These are phyloP conservation scores for Sporothrix phasma DNA, from an alignment of 2,329 filamentous ascomycete species.

Conservation along the genomic window DNA sequence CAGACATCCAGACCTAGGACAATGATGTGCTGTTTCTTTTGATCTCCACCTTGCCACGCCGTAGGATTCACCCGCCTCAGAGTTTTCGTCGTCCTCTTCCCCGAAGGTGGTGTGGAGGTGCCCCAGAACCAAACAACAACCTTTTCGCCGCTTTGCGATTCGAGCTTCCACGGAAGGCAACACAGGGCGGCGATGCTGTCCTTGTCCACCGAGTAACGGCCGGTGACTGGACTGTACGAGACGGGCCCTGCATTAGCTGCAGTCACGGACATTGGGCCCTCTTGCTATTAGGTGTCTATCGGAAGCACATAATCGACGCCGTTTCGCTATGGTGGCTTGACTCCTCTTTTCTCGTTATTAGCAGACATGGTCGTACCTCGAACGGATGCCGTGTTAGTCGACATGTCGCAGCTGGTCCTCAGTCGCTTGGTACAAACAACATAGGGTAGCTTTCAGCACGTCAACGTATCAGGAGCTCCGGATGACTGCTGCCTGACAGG, in stretches of 20 bases:
- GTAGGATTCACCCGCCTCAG: neutral
- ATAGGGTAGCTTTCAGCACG: no score
- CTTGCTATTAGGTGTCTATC: neutral
- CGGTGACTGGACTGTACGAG: neutral
- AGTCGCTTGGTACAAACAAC: neutral
- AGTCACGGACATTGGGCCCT: neutral
- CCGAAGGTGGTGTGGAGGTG: constrained; percentile 5
- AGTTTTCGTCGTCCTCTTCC: neutral
- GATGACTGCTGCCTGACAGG: constrained; percentile 1
- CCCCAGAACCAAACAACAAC: neutral
- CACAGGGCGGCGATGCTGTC: neutral
- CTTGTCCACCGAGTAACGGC: neutral
- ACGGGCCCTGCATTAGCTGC: neutral
- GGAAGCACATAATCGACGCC: neutral
- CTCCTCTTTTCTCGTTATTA: neutral
- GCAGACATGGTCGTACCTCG: neutral
- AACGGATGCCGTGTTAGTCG: neutral
- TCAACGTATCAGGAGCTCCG: no score
- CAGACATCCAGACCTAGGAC: neutral
- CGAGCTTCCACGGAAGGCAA: neutral
- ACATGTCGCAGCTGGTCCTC: neutral
- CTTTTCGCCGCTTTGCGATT: neutral
- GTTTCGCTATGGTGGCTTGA: neutral
- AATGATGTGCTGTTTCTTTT: neutral
- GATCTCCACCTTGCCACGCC: neutral